Evolutionary conservation across 345 rosid species (phyloP), one percentile per base, ranked within the genome.

Genomic region (Populus alba): DNA sequence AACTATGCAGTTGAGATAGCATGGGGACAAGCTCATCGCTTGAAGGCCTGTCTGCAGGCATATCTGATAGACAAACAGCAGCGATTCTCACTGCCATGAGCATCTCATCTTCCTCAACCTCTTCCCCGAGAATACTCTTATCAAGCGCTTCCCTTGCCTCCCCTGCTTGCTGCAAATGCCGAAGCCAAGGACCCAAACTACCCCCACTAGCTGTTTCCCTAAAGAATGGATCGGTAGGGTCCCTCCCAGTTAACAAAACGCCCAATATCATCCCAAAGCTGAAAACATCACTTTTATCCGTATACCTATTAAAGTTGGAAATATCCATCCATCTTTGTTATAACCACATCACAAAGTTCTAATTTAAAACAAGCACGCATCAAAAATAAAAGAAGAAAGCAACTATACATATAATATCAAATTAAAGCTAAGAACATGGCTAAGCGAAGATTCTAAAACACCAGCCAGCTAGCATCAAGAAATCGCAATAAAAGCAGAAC

Each of bases 91-190:
- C 87, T 62, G 96, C 98, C 99, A 95, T 95, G 67, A 93, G 81
- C 97, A 95, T 95, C 88, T 95, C 98, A 22, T 95, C 97, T 86
- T 95, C 99, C 89, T 93, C 97, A 27, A 84, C 92, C 85, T 95
- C 99, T 81, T 91, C 97, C 18, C 98, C 99, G 0, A 95, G 87
- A 70, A 95, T 87, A 67, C 90, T 91, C 87, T 88, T 90, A 77
- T 95, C 98, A 41, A 95, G 86, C 15, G 97, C 95, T 84, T 92
- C 98, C 33, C 85, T 66, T 39, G 90, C 98, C 77, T 95, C 98
- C 62, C 97, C 98, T 0, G 91, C 89, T 66, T 93, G 94, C 81
- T 92, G 97, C 85, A 95, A 88, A 78, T 92, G 96, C 72, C 86
- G 88, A 47, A 95, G 94, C 99, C 99, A 93, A 73, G 85, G 83